A percentile compares a stretch with the other conserved stretches of the same genome.
phyloP scores from a whole-genome alignment of 2,329 filamentous ascomycete genomes.

The Apiospora rasikravindrae region DNA sequence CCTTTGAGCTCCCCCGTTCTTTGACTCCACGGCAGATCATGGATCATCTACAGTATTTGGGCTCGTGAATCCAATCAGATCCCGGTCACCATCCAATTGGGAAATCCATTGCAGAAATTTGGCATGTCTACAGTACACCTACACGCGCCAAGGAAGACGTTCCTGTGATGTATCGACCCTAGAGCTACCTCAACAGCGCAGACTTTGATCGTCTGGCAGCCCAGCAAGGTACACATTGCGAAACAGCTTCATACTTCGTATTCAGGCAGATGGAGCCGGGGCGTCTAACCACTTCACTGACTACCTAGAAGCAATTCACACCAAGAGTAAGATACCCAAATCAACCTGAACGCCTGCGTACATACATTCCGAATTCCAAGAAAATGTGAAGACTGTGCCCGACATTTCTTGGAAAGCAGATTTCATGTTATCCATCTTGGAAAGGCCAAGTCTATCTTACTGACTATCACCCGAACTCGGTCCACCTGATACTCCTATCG shows the following conservation, averaged over 20 bases:
- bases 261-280: not conserved
- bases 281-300: too few relatives aligned
- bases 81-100: slow-evolving; percentile 4
- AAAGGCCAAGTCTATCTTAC: not conserved
- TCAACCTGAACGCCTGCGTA: not conserved
- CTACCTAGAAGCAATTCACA: not conserved
- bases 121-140: not conserved
- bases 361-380: not conserved
- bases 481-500: not conserved
- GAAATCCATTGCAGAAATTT: not conserved
- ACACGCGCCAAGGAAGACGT: not conserved
- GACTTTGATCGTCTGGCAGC: not conserved
- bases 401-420: not conserved
- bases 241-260: not conserved
- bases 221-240: not conserved
- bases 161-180: not conserved
- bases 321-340: not conserved
- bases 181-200: not conserved
- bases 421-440: not conserved
- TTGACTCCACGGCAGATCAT: slow-evolving; percentile 4
- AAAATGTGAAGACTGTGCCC: not conserved
- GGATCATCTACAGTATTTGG: too few relatives aligned
- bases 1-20: not conserved
- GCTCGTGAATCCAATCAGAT: slow-evolving; percentile 7
- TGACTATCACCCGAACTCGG: not conserved